Evolutionary conservation across 2,329 filamentous ascomycete genomes (phyloP).

Genomic region (Lachnellula suecica): DNA sequence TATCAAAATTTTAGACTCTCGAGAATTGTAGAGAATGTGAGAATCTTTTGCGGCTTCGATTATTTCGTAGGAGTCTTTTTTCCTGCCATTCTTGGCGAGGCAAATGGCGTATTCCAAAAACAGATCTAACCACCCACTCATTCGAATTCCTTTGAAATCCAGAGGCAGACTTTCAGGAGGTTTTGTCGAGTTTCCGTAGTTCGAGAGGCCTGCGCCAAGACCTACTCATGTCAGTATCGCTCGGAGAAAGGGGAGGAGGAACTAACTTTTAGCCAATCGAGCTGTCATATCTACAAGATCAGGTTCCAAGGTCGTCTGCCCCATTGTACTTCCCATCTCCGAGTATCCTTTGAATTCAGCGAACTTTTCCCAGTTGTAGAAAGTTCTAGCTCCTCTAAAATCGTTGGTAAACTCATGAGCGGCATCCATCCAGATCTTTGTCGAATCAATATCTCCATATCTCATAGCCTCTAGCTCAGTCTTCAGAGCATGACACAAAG

Average conservation of each 20-base stretch:
- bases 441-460: slow-evolving; percentile 22
- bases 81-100: slow-evolving; percentile 66
- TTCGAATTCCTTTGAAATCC: slow-evolving; percentile 73
- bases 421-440: slow-evolving; percentile 54
- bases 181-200: not conserved
- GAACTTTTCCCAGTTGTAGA: slow-evolving; percentile 68
- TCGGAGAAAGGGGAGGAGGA: not conserved
- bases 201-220: slow-evolving; percentile 15
- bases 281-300: slow-evolving; percentile 30
- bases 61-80: slow-evolving; percentile 74
- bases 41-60: slow-evolving; percentile 77
- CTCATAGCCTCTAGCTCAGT: slow-evolving; percentile 38
- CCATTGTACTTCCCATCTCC: slow-evolving; percentile 16
- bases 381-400: slow-evolving; percentile 61
- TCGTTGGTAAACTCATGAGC: slow-evolving; percentile 61
- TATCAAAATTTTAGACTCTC: slow-evolving; percentile 67
- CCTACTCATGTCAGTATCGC: slow-evolving; percentile 20
- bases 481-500: slow-evolving; percentile 40
- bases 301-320: slow-evolving; percentile 26
- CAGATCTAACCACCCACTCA: slow-evolving; percentile 83
- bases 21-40: slow-evolving; percentile 75
- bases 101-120: slow-evolving; percentile 85
- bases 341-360: slow-evolving; percentile 52
- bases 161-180: slow-evolving; percentile 18
- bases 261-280: slow-evolving; percentile 28